Conservation (phyloP, 257 asterid species). For the Scutellaria barbata region DNA sequence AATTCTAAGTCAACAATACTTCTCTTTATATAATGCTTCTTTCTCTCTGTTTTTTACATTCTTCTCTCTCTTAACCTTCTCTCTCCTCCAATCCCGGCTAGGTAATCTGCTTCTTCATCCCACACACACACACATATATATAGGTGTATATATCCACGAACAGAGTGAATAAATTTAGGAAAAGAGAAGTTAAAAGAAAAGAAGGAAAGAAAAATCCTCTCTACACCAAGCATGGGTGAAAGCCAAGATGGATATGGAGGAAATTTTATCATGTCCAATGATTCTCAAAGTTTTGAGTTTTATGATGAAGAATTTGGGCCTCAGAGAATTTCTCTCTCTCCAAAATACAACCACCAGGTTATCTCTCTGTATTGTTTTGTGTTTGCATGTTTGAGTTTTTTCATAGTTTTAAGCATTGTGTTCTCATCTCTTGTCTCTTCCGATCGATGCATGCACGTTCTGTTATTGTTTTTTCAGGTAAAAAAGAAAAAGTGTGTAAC, state of each 20-base stretch:
- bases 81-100: constrained; percentile 10
- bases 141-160: neutral
- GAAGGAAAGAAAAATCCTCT: too few relatives aligned
- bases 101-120: neutral
- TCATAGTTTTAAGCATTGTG: too few relatives aligned
- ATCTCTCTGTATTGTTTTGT: neutral
- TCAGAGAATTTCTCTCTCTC: constrained; percentile 11
- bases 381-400: neutral
- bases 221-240: neutral
- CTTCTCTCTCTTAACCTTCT: neutral
- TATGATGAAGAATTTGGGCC: too few relatives aligned
- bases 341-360: constrained; percentile 38
- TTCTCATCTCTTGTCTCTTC: too few relatives aligned
- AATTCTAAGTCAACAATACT: too few relatives aligned
- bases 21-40: too few relatives aligned
- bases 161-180: neutral
- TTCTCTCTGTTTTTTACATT: neutral
- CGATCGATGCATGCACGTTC: too few relatives aligned
- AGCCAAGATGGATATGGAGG: neutral
- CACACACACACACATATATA: neutral
- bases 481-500: too few relatives aligned
- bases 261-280: too few relatives aligned
- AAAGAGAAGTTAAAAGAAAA: neutral
- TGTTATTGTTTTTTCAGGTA: too few relatives aligned
- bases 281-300: too few relatives aligned